These are phyloP conservation scores for Ophiosphaerella korrae DNA, from an alignment of 2,329 filamentous ascomycete genomes.

Conservation along the genomic window DNA sequence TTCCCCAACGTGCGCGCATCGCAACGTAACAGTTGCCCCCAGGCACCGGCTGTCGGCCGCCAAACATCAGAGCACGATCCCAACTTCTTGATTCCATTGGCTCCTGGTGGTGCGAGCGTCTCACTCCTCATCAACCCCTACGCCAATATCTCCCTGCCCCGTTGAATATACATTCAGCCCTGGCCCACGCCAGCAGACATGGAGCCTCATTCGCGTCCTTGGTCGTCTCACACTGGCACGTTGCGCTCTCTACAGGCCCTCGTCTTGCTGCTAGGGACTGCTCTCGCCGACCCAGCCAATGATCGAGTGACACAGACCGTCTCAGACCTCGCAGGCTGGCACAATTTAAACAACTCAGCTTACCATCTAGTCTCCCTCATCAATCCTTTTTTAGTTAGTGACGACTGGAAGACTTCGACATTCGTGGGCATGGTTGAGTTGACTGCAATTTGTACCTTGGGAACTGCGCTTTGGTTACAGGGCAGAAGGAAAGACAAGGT, in stretches of 20 bases:
- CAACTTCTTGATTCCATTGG: slow-evolving; percentile 38
- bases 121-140: slow-evolving; percentile 24
- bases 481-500: slow-evolving; percentile 26
- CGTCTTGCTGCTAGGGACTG: slow-evolving; percentile 36
- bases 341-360: slow-evolving; percentile 34
- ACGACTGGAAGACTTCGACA: slow-evolving; percentile 23
- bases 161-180: slow-evolving; percentile 45
- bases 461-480: slow-evolving; percentile 44
- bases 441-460: slow-evolving; percentile 43
- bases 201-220: slow-evolving; percentile 45
- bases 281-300: slow-evolving; percentile 31
- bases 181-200: slow-evolving; percentile 37
- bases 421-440: slow-evolving; percentile 48
- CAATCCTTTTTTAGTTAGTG: slow-evolving; percentile 30
- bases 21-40: slow-evolving; percentile 30
- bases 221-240: slow-evolving; percentile 37
- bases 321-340: slow-evolving; percentile 28
- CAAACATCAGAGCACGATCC: slow-evolving; percentile 40
- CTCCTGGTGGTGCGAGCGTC: slow-evolving; percentile 18
- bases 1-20: slow-evolving; percentile 35
- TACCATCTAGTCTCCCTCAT: slow-evolving; percentile 25
- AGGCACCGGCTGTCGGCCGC: slow-evolving; percentile 35
- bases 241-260: slow-evolving; percentile 46
- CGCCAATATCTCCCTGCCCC: slow-evolving; percentile 27
- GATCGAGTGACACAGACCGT: slow-evolving; percentile 30